Base-by-base conservation (phyloP, 192 early-diverging fungal species). In the Powellomyces hirtus region DNA sequence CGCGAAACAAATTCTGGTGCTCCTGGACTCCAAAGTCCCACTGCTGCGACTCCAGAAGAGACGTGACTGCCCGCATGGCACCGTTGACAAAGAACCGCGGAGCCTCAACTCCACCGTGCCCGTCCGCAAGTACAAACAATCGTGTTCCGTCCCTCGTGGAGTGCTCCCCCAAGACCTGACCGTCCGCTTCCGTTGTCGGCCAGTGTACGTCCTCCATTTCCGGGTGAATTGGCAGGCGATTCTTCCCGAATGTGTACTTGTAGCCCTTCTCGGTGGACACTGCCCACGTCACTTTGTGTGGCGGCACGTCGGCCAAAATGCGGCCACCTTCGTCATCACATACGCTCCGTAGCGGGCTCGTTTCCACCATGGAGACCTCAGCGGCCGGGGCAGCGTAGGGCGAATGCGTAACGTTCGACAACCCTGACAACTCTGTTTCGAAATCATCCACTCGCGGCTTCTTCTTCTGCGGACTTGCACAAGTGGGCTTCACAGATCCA, bases 51-150 rank as follows among this genome's bases (percentile, higher is more conserved):
- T 72, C 37, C 34, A 84, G 34, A 1, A 84, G 42, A 14, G 74
- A 46, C n/a, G 42, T 2, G 14, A 85, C 53, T 29, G 30, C 50
- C 1, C 59, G 6, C 7, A 38, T 63, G 11, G 75, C 60, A 20
- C 75, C 66, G 24, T 46, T 61, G 10, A 82, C 79, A 67, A 87
- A 84, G 71, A 84, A 87, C 7, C 53, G 55, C 4, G 79, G 63
- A 24, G 83, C 83, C 50, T 75, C 67, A 18, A 73, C 72, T 14
- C 86, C 86, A 30, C 84, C 86, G 59, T 87, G 86, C 4, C 86
- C 86, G 65, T 87, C 86, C 13, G 86, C 86, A 20, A 87, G 64
- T 16, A 87, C 50, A 63, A 81, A 82, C 3, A 86, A 22, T 11
- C 62, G 50, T 20, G 62, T 29, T 18, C 68, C 69, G 36, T 26